Evolutionary conservation across 208 protist species (phyloP).

Genomic region (Novymonas esmeraldas): DNA sequence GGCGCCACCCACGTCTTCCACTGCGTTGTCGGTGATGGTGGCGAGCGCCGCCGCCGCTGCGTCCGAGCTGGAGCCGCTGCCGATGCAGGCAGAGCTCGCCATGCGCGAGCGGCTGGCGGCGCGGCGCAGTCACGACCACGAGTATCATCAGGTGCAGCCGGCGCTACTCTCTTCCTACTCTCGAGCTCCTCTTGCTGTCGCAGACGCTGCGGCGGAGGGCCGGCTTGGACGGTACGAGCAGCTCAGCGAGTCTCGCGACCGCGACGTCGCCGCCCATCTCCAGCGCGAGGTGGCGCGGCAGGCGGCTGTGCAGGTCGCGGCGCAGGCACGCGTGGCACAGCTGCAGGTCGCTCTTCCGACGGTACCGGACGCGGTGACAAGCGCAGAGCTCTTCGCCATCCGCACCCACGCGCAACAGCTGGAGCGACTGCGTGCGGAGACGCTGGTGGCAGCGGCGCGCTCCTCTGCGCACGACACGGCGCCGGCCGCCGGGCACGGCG

Average conservation of each 20-base stretch:
- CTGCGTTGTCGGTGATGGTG: not conserved
- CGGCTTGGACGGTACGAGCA: not conserved
- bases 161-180: not conserved
- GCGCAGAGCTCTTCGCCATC: constrained; percentile 16
- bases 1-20: constrained; percentile 9
- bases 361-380: not conserved
- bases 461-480: not conserved
- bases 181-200: not conserved
- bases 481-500: not conserved
- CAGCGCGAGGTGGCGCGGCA: not conserved
- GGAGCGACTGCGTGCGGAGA: constrained; percentile 8
- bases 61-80: constrained; percentile 3
- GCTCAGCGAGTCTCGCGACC: constrained; percentile 6
- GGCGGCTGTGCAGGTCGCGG: constrained; percentile 9
- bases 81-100: constrained; percentile 28
- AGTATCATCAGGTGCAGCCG: not conserved
- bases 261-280: constrained; percentile 2
- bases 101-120: constrained; percentile 17
- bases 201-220: not conserved
- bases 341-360: constrained; percentile 1
- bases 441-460: not conserved
- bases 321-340: constrained; percentile 17
- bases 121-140: constrained; percentile 4
- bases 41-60: not conserved
- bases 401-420: constrained; percentile 23